Percentiles rank a stretch among this genome's conserved stretches.
Conservation (phyloP, 257 asterid species). For the Handroanthus guayacan region DNA sequence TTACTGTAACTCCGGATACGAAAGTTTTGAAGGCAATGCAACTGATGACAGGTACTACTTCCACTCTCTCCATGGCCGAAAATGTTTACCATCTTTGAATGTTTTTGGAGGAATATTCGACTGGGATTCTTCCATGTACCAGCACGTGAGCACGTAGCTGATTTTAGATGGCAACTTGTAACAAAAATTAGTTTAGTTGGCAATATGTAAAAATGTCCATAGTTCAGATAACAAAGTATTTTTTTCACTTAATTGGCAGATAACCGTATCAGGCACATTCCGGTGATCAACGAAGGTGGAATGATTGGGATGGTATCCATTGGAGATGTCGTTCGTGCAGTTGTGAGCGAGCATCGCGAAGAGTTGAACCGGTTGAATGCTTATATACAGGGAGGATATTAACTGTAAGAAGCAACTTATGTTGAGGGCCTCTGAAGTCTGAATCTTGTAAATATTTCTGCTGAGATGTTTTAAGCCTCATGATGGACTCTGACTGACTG, state of each 20-base stretch:
- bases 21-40: slow-evolving; percentile 95
- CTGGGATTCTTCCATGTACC: too few relatives aligned
- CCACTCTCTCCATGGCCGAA: not conserved
- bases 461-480: slow-evolving; percentile 26
- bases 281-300: slow-evolving; percentile 71
- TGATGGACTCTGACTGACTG: too few relatives aligned
- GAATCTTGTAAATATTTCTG: slow-evolving; percentile 49
- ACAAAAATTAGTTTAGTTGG: too few relatives aligned
- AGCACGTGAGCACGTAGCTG: too few relatives aligned
- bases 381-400: slow-evolving; percentile 94
- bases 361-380: slow-evolving; percentile 89
- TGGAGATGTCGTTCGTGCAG: slow-evolving; percentile 98
- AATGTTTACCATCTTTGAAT: not conserved
- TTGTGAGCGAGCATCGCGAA: slow-evolving; percentile 91
- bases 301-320: slow-evolving; percentile 98
- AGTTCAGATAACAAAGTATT: too few relatives aligned
- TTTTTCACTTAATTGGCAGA: slow-evolving; percentile 47
- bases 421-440: not conserved
- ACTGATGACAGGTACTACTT: slow-evolving; percentile 77
- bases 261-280: slow-evolving; percentile 96
- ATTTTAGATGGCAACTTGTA: too few relatives aligned
- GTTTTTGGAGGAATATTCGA: too few relatives aligned
- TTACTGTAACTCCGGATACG: slow-evolving; percentile 83
- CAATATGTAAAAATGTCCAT: too few relatives aligned
- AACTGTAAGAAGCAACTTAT: slow-evolving; percentile 42